Conservation (phyloP, 306 rosid species). For the Medicago arabica region DNA sequence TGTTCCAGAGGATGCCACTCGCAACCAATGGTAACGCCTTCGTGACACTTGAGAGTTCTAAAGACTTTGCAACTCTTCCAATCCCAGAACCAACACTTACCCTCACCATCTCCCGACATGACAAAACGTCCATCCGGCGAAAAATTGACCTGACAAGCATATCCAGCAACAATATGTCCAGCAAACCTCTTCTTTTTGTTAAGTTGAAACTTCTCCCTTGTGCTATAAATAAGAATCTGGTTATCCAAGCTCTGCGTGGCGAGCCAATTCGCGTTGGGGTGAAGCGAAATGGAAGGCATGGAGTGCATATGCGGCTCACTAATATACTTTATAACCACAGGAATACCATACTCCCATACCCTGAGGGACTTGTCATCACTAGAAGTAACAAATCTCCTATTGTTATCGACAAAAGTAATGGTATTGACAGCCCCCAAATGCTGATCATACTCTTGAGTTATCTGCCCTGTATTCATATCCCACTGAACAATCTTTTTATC, state of each 20-base stretch:
- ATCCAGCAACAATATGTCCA: constrained; percentile 93
- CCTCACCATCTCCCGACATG: constrained; percentile 95
- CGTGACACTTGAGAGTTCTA: constrained; percentile 93
- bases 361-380: constrained; percentile 96
- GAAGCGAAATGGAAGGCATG: constrained; percentile 93
- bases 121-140: constrained; percentile 98
- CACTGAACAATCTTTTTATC: constrained; percentile 99
- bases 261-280: constrained; percentile 92
- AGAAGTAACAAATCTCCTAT: constrained; percentile 94
- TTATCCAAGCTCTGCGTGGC: constrained; percentile 99
- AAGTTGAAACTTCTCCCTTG: constrained; percentile 97
- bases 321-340: constrained; percentile 94
- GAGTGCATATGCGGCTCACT: constrained; percentile 99
- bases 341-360: constrained; percentile 97
- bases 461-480: constrained; percentile 95
- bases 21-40: constrained; percentile 90
- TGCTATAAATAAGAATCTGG: constrained; percentile 93
- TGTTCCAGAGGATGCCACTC: constrained; percentile 97
- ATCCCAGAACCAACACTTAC: constrained; percentile 99
- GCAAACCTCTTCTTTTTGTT: constrained; percentile 97
- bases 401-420: constrained; percentile 96
- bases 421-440: constrained; percentile 99
- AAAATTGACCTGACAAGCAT: constrained; percentile 94
- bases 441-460: constrained; percentile 99
- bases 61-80: constrained; percentile 99